Percentiles rank a stretch among this genome's conserved stretches.
Conservation (phyloP, 257 asterid genomes). For the Dorcoceras hygrometricum region DNA sequence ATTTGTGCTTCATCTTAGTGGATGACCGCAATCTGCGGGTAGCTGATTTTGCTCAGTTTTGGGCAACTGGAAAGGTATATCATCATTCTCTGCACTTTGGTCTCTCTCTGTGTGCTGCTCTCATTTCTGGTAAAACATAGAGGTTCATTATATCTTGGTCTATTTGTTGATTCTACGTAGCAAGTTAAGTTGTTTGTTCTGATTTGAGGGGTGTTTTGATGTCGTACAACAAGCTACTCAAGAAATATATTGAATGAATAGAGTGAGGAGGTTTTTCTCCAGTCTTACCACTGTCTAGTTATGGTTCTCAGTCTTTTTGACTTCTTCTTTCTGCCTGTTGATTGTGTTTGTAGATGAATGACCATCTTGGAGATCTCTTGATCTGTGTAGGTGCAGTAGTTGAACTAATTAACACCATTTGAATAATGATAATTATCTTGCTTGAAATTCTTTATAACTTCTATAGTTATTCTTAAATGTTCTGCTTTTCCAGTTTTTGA, state of each 20-base stretch:
- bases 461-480: neutral
- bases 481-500: neutral
- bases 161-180: conserved; percentile 23
- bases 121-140: conserved; percentile 36
- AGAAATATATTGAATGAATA: conserved; percentile 1
- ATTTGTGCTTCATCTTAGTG: conserved; percentile 98
- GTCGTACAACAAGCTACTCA: conserved; percentile 6
- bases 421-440: neutral
- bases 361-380: conserved; percentile 16
- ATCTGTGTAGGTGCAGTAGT: conserved; percentile 12
- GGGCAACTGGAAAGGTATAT: conserved; percentile 99
- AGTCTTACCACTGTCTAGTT: neutral
- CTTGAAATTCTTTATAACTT: neutral
- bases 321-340: conserved; percentile 11
- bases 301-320: conserved; percentile 12
- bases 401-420: conserved; percentile 9
- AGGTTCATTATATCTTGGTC: conserved; percentile 27
- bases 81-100: conserved; percentile 59
- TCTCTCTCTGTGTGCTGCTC: conserved; percentile 43
- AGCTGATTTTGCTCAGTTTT: conserved; percentile 99
- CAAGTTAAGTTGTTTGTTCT: conserved; percentile 23
- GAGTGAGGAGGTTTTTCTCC: neutral
- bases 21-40: conserved; percentile 99
- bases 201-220: conserved; percentile 21
- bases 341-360: neutral